Evolutionary conservation across 495 filamentous ascomycete species (phyloP).

Genomic region (Letharia lupina): DNA sequence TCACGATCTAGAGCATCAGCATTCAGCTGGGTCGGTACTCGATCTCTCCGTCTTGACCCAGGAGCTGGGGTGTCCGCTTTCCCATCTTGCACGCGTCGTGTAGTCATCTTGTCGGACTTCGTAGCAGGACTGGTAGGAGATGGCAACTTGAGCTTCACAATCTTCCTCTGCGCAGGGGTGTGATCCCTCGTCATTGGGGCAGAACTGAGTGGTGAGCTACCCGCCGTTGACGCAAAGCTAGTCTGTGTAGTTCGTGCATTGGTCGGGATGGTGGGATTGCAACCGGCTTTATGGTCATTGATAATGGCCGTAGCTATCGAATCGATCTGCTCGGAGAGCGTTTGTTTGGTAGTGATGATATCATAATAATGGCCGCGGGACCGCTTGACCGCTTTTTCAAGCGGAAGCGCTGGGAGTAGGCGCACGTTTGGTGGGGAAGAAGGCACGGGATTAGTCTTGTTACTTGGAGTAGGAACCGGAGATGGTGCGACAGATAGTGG

Average conservation of each 20-base stretch:
- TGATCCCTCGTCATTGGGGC: no score
- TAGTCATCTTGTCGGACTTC: neutral
- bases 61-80: neutral
- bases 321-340: neutral
- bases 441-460: neutral
- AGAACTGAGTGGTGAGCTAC: slow-evolving; percentile 1
- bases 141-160: neutral
- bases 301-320: neutral
- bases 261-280: neutral
- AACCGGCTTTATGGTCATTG: neutral
- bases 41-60: neutral
- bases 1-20: slow-evolving; percentile 16
- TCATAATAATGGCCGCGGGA: neutral
- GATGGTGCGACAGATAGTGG: neutral
- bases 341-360: slow-evolving; percentile 1
- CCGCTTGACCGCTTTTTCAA: neutral
- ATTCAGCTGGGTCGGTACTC: neutral
- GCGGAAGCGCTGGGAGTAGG: neutral
- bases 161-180: neutral
- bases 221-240: no score
- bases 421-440: neutral
- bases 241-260: neutral
- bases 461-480: neutral
- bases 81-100: neutral
- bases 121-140: neutral